Evolutionary conservation across 2,329 filamentous ascomycete genomes (phyloP), one percentile per base, ranked within the genome.

Genomic region (Neurospora sp.): DNA sequence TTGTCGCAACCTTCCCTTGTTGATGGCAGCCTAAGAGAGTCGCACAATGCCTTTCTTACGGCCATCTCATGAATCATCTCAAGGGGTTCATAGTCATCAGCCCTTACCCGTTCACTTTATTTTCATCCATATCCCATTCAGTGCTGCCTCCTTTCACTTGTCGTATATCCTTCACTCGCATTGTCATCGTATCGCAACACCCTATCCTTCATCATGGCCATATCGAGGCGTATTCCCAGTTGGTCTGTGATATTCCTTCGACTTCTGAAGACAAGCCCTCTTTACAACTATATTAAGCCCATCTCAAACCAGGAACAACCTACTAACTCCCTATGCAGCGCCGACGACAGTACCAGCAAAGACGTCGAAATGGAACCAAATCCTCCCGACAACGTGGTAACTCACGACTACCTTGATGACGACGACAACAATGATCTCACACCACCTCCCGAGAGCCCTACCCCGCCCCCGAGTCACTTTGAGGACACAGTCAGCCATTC

Each of bases 401-500:
- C 52, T 39, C 52, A 23, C 23, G 46, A 42, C 13, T 23, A 46
- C 13, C 33, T 52, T 52, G 43, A 70, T 33, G 79, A 82, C 6
- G 77, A 73, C 13, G 69, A 75, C 5, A 76, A 77, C 38, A 81
- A 78, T 19, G 83, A 84, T 33, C 78, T 86, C 15, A 85, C 83
- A 68, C 80, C 82, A 1, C 81, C 81, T 5, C 80, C 81, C 0
- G 81, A 82, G 28, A 78, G 77, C 0, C 74, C 74, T 0, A 66
- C 71, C 9, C 66, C 36, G 36, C 66, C 28, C 40, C 62, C 19
- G 58, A 46, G 67, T 42, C 46, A 38, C 9, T 52, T 40, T 23
- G 38, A 72, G 2, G 78, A 81, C 36, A 75, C 75, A 17, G 77
- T 77, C 58, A 83, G 81, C 70, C 79, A 78, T 6, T 76, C 83